Evolutionary conservation across 441 rosid species (phyloP).

Genomic region (Syzygium syzygioides): DNA sequence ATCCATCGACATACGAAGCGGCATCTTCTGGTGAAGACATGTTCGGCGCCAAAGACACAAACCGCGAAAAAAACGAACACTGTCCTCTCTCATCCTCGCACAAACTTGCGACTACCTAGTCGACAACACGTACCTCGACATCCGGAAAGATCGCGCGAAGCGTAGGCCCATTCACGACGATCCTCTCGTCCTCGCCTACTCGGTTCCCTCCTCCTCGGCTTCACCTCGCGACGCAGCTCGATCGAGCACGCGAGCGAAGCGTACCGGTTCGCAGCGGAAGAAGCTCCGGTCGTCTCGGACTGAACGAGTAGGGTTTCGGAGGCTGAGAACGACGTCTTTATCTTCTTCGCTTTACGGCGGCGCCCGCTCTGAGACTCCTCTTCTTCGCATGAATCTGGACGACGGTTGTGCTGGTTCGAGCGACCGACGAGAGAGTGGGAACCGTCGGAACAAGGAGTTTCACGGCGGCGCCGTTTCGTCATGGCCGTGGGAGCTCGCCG

Average conservation of each 20-base stretch:
- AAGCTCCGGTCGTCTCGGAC: conserved; percentile 11
- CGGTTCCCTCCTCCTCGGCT: conserved; percentile 18
- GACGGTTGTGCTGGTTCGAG: neutral
- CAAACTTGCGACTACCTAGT: neutral
- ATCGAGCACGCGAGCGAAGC: conserved; percentile 14
- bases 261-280: conserved; percentile 21
- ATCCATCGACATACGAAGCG: neutral
- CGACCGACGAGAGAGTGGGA: neutral
- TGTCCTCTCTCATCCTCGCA: neutral
- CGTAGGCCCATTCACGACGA: conserved; percentile 63
- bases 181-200: conserved; percentile 1
- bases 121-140: conserved; percentile 28
- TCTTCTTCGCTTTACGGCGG: conserved; percentile 13
- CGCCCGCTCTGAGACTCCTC: neutral
- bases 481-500: neutral
- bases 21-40: neutral
- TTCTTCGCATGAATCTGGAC: neutral
- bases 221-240: conserved; percentile 4
- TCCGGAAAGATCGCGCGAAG: conserved; percentile 35
- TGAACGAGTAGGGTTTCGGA: conserved; percentile 24
- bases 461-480: neutral
- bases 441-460: neutral
- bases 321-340: conserved; percentile 8
- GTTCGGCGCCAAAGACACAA: neutral
- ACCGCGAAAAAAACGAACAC: neutral